Percentiles rank a stretch among this genome's conserved stretches.
These are phyloP conservation scores for Sparassis latifolia DNA, from an alignment of 1,284 basidiomycete species.

Conservation along the genomic window DNA sequence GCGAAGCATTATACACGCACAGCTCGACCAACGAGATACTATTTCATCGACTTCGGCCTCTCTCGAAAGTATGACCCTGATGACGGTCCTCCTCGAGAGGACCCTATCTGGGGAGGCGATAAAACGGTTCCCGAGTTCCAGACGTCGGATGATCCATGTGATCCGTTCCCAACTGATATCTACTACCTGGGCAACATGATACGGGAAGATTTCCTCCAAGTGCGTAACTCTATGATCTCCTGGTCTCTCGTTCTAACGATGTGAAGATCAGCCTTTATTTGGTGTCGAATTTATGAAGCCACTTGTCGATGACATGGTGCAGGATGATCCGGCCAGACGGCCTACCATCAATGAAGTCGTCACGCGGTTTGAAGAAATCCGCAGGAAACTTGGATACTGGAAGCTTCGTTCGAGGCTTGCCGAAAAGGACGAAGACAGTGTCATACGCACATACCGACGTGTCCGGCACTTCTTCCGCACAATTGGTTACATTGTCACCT, in stretches of 20 bases:
- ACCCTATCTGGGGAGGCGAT: conserved; percentile 8
- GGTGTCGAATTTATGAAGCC: conserved; percentile 10
- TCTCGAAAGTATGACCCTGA: conserved; percentile 21
- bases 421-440: neutral
- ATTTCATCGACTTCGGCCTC: conserved; percentile 28
- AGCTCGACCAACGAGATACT: conserved; percentile 24
- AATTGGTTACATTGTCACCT: neutral
- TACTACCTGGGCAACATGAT: conserved; percentile 13
- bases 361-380: conserved; percentile 6
- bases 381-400: neutral
- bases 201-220: conserved; percentile 21
- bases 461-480: conserved; percentile 2
- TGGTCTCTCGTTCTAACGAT: neutral
- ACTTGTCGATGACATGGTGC: conserved; percentile 11
- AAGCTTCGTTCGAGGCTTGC: conserved; percentile 3
- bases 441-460: neutral
- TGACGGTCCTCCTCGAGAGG: conserved; percentile 5
- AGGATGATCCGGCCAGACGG: conserved; percentile 9
- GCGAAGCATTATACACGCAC: conserved; percentile 24
- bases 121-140: conserved; percentile 11
- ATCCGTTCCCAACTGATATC: conserved; percentile 25
- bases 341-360: conserved; percentile 10
- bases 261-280: neutral
- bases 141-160: conserved; percentile 1
- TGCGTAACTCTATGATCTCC: neutral